A percentile compares a stretch with the other conserved stretches of the same genome.
Evolutionary conservation across 208 protist species (phyloP).

Genomic region (Leishmania gerbilli): DNA sequence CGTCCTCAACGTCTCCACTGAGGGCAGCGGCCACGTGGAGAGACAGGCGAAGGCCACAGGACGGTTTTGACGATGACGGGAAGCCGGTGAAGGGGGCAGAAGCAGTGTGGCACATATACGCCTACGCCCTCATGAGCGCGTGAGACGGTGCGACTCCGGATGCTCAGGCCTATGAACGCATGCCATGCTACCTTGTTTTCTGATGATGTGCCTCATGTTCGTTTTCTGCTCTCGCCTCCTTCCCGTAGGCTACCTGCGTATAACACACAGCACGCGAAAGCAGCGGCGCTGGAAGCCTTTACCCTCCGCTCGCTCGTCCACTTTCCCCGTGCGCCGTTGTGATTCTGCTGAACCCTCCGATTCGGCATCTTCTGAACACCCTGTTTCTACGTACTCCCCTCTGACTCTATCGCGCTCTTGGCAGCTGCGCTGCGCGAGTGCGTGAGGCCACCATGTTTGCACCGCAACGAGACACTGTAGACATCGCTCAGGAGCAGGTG

Average conservation of each 20-base stretch:
- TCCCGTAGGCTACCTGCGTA: neutral
- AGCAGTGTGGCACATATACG: neutral
- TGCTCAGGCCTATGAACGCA: neutral
- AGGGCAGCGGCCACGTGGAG: neutral
- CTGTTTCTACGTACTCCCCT: neutral
- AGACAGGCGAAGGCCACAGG: neutral
- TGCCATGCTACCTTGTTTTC: neutral
- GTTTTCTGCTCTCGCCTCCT: neutral
- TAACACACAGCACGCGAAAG: neutral
- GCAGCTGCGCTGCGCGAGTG: neutral
- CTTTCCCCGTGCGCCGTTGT: neutral
- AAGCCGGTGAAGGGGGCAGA: neutral
- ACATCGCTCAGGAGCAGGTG: slow-evolving; percentile 15
- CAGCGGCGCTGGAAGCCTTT: neutral
- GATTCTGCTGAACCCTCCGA: neutral
- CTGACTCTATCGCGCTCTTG: neutral
- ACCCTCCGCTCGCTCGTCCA: neutral
- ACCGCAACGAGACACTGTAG: neutral
- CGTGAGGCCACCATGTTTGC: neutral
- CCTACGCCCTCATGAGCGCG: neutral
- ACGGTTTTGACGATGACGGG: neutral
- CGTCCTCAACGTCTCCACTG: neutral
- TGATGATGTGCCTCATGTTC: neutral
- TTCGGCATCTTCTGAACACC: neutral
- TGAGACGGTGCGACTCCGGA: neutral